Evolutionary conservation across 1,284 basidiomycete genomes (phyloP).

Genomic region (Melampsora larici-populina): DNA sequence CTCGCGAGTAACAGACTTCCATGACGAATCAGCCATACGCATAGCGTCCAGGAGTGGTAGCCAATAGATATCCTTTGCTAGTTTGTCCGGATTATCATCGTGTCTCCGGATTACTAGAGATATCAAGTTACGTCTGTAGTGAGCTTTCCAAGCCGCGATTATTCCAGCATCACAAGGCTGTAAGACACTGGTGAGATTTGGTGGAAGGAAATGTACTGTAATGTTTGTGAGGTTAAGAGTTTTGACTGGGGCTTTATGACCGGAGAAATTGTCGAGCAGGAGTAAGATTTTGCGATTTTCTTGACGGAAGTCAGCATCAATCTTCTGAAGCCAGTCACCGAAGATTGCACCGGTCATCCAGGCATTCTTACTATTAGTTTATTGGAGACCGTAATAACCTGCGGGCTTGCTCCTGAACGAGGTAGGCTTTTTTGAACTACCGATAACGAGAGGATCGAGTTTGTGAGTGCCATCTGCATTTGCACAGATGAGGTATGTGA

Average conservation of each 20-base stretch:
- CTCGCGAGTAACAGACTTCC: not conserved
- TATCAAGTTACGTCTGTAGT: not conserved
- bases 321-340: not conserved
- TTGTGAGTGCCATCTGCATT: not conserved
- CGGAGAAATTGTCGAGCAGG: not conserved
- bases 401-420: not conserved
- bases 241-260: not conserved
- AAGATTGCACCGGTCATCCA: not conserved
- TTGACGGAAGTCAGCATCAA: not conserved
- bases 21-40: not conserved
- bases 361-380: no score
- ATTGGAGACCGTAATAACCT: not conserved
- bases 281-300: not conserved
- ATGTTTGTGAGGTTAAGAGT: constrained; percentile 1
- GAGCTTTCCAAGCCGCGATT: not conserved
- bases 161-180: not conserved
- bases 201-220: no score
- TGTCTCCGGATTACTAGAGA: not conserved
- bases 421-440: not conserved
- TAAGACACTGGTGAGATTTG: not conserved
- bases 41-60: not conserved
- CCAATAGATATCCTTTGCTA: not conserved
- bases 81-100: not conserved
- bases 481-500: not conserved
- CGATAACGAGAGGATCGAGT: not conserved